Base-by-base conservation (phyloP, 164 flowering plant genomes). In the Stephania japonica region DNA sequence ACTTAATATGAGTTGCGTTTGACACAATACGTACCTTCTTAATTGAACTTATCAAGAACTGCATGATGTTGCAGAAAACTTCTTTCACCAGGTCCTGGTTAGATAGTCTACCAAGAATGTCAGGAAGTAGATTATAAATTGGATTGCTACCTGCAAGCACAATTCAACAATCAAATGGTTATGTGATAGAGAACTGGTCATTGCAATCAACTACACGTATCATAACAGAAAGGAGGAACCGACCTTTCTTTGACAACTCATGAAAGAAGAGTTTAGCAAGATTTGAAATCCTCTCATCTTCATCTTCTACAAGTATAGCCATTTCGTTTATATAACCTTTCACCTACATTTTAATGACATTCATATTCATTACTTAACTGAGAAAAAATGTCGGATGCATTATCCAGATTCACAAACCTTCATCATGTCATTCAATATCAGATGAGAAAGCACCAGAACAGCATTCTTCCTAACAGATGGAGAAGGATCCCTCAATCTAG, bases 351-450 rank as follows among this genome's bases (percentile, higher is more conserved):
- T 27, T 76, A 65, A 63, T 75, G 25, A 66, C 44, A 67, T 38
- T 23, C 63, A 19, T 43, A 16, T 16, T 68, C 49, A 59, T 62
- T 68, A 23, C 18, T 42, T 32, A 24, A 1, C 41, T 56, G 62
- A 63, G 18, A 25, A 47, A 68, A 65, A 67, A 24, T 70, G 73
- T 10, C 73, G n/a, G n/a, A 77, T 43, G 11, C 43, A 25, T 38
- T 47, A 70, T 25, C 68, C 38, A 71, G 70, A 41, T 41, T 27
- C 21, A 16, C 85, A 50, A 44, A 96, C 99, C 99, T 96, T 96
- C 99, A 96, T 93, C 98, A 96, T 96, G 78, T 93, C 98, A 83
- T 96, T 96, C 75, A 96, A 76, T 73, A 96, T 96, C 72, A 93
- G 97, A 82, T 96, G 99, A 61, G 99, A 96, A 81, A 96, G 97